phyloP scores from a whole-genome alignment of 2,329 filamentous ascomycete species.

The Diplodia mutila region DNA sequence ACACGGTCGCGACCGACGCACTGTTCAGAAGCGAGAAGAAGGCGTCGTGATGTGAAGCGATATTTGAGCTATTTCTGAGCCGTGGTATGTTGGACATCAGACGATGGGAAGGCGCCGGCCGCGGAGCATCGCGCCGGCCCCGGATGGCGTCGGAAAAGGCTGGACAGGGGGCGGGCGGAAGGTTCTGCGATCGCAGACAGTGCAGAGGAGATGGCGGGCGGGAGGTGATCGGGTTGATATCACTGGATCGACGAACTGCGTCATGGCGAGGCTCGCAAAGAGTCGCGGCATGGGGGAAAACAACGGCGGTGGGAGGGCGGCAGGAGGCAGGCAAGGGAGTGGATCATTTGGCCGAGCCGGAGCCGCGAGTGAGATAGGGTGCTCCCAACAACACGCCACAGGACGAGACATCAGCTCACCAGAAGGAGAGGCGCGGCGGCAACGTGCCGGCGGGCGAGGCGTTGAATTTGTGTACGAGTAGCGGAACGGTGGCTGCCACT shows the following conservation, averaged over 20 bases:
- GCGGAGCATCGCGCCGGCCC: background rate
- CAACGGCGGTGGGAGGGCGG: slow-evolving; percentile 6
- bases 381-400: slow-evolving; percentile 23
- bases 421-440: background rate
- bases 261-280: background rate
- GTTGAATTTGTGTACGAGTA: too few relatives aligned
- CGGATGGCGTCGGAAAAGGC: slow-evolving; percentile 9
- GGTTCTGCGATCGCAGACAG: background rate
- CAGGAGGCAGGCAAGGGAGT: slow-evolving; percentile 16
- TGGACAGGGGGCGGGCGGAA: background rate
- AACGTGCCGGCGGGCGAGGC: background rate
- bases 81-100: background rate
- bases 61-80: background rate
- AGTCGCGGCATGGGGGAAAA: background rate
- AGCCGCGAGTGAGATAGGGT: slow-evolving; percentile 7
- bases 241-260: slow-evolving; percentile 13
- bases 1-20: background rate
- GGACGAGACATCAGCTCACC: slow-evolving; percentile 19
- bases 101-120: background rate
- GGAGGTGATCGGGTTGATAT: slow-evolving; percentile 7
- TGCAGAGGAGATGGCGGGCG: background rate
- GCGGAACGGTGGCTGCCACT: background rate
- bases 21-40: background rate
- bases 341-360: slow-evolving; percentile 14
- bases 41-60: slow-evolving; percentile 1